Evolutionary conservation across 495 filamentous ascomycete species (phyloP).

Genomic region (Echria macrotheca): DNA sequence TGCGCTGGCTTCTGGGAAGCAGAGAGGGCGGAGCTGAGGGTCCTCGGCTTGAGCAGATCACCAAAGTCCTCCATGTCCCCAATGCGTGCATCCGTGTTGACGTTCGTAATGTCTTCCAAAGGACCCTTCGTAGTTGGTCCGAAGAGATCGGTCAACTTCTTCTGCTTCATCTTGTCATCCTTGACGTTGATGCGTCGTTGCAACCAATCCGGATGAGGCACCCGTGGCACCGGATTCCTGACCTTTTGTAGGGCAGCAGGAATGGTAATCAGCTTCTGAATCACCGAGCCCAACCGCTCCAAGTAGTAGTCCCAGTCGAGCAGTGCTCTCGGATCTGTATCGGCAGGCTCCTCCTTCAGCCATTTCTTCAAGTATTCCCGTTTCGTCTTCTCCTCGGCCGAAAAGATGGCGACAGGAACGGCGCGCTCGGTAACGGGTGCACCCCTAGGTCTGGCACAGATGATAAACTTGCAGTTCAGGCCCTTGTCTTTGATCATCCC

Average conservation of each 20-base stretch:
- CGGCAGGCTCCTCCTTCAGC: constrained; percentile 86
- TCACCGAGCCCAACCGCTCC: constrained; percentile 89
- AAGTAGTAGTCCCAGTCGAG: constrained; percentile 97
- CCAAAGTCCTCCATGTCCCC: constrained; percentile 88
- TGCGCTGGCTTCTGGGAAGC: constrained; percentile 46
- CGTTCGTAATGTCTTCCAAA: constrained; percentile 67
- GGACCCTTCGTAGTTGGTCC: constrained; percentile 53
- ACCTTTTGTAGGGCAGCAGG: constrained; percentile 94
- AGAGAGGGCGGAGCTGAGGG: constrained; percentile 51
- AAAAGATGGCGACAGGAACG: constrained; percentile 94
- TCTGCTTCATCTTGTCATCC: constrained; percentile 96
- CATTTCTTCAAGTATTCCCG: constrained; percentile 88
- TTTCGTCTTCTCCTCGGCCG: constrained; percentile 81
- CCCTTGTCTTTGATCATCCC: constrained; percentile 99
- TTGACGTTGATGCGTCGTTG: constrained; percentile 88
- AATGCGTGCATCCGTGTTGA: constrained; percentile 41
- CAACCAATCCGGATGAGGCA: constrained; percentile 94
- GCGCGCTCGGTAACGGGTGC: constrained; percentile 93
- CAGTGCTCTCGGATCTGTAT: constrained; percentile 83
- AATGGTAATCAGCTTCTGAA: constrained; percentile 98
- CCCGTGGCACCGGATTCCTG: constrained; percentile 85
- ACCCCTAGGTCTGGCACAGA: constrained; percentile 77
- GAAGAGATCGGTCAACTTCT: constrained; percentile 96
- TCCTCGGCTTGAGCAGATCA: constrained; percentile 62
- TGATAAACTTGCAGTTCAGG: constrained; percentile 98